Evolutionary conservation across 2,329 filamentous ascomycete genomes (phyloP).

Genomic region (Cryphonectria naterciae): DNA sequence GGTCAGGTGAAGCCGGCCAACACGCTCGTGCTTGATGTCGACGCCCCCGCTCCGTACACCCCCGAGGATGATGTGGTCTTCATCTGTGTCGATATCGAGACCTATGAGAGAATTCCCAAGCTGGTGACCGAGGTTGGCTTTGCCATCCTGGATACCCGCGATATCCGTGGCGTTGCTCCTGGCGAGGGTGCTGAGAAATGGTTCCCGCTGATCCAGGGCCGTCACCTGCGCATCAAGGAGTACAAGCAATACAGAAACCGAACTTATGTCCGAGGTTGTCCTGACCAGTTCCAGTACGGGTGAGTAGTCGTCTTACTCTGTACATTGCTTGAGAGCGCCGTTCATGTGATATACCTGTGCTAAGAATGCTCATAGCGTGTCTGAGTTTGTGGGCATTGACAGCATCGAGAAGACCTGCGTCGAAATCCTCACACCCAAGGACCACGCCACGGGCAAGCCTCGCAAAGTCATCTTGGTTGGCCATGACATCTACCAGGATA

Average conservation of each 20-base stretch:
- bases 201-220: slow-evolving; percentile 66
- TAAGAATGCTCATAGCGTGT: slow-evolving; percentile 40
- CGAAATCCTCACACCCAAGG: slow-evolving; percentile 40
- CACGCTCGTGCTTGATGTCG: slow-evolving; percentile 44
- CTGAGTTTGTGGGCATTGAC: slow-evolving; percentile 46
- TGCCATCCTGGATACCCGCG: slow-evolving; percentile 73
- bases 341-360: slow-evolving; percentile 2
- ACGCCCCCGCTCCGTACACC: slow-evolving; percentile 47
- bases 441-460: slow-evolving; percentile 27
- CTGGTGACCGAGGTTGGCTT: slow-evolving; percentile 86
- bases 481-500: slow-evolving; percentile 71
- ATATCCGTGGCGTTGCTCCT: slow-evolving; percentile 58
- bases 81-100: slow-evolving; percentile 81
- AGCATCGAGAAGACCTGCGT: slow-evolving; percentile 36
- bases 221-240: slow-evolving; percentile 80
- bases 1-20: slow-evolving; percentile 25
- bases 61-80: slow-evolving; percentile 67
- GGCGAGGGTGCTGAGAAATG: slow-evolving; percentile 68
- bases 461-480: slow-evolving; percentile 75
- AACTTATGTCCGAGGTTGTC: slow-evolving; percentile 72
- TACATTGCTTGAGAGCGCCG: background rate
- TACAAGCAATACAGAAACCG: slow-evolving; percentile 67
- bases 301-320: slow-evolving; percentile 42
- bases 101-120: slow-evolving; percentile 68
- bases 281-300: slow-evolving; percentile 77